Base-by-base conservation (phyloP, 495 filamentous ascomycete genomes). In the Talaromyces adpressus region DNA sequence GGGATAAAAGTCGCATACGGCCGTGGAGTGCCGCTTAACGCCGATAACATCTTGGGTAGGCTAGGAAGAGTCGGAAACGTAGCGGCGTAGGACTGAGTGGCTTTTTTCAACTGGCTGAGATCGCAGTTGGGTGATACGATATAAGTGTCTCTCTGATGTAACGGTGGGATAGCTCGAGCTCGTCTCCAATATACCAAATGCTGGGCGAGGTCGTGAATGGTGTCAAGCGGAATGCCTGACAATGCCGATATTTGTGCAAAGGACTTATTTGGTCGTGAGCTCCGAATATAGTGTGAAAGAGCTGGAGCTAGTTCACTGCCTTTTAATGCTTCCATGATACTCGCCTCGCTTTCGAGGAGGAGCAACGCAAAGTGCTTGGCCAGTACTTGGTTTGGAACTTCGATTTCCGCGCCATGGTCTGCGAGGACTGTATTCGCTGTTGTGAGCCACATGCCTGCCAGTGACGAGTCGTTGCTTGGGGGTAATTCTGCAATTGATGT, bases 101-200 rank as follows among this genome's bases (percentile, higher is more conserved):
- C 89, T n/a, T 81, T 74, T 36, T 86, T 83, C 0, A 97, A 79
- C 57, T 88, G 86, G 64, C 82, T 81, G 70, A 91, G 81, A 67
- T 96, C 90, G 58, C 91, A 92, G 71, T 96, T 96, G 0, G 93
- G 94, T 23, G 90, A 94, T 32, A 96, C 86, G 27, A 97, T 89
- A 73, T 97, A 98, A n/a, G 86, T 91, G 71, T 98, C 91, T 34
- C 93, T 80, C 36, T 88, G 89, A 66, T 97, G 91, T 14, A 98
- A 82, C 2, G 94, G 94, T 11, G 92, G 91, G 63, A 98, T 96
- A 30, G 93, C 88, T 41, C 93, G 89, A 39, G 93, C 94, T 58
- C 91, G 87, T 32, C 94, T 85, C 92, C 92, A 97, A 77, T 93
- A 95, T 49, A 98, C 91, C 58, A 98, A 86, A 74, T 98, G 93